Evolutionary conservation across 2,329 filamentous ascomycete species (phyloP), one percentile per base, ranked within the genome.

Genomic region (Amylocarpus encephaloides): DNA sequence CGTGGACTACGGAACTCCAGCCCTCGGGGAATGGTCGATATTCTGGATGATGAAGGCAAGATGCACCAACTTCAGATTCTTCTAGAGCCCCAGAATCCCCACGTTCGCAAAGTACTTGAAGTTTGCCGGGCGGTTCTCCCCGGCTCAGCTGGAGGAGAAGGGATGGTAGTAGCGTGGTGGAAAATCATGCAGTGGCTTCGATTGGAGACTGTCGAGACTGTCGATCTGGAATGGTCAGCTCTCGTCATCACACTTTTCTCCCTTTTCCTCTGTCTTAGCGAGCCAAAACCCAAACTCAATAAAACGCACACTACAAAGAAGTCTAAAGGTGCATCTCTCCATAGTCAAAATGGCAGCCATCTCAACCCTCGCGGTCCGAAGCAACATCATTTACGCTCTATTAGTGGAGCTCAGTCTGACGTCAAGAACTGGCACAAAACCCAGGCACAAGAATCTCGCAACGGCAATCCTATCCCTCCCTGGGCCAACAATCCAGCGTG

Each of bases 101-200:
- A 84, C 45, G 83, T 87, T 5, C 73, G 71, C 26, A 80, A 74
- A 48, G 70, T 83, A 7, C 69, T 91, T 7, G 72, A 78, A 30
- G 70, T 80, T 13, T 85, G 84, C 62, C 78, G 78, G 50, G 82
- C 83, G 55, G 75, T 86, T 32, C 65, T 90, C 26, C 79, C 80
- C 6, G 71, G 79, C 16, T 71, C 74, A 0, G 73, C 54, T 77
- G 36, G 79, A 69, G 53, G 83, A 72, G 70, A 86, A 73, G 72
- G 73, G 22, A 68, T 89, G 9, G 69, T 87, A 50, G 75, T 82
- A 9, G 80, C 78, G 2, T 91, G 86, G 85, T 86, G 86, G 77
- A 83, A 88, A 62, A 75, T 80, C 16, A 77, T 86, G 68, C 79
- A 81, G 54, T 92, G 86, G 86, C 71, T 88, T 36, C 70, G 71